Evolutionary conservation across 257 asterid genomes (phyloP).

Genomic region (Ophiorrhiza pumila): DNA sequence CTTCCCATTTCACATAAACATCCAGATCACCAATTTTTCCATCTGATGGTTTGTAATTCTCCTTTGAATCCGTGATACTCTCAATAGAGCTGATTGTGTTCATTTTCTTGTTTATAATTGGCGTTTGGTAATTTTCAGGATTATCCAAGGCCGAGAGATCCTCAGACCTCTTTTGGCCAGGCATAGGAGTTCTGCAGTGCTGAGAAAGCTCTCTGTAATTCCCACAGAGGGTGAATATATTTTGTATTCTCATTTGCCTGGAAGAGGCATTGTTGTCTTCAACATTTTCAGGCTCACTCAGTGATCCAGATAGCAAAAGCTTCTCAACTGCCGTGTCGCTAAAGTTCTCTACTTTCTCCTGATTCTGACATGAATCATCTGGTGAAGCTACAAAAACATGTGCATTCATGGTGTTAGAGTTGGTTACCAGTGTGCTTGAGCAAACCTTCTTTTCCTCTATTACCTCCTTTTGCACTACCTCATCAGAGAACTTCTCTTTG

Average conservation of each 20-base stretch:
- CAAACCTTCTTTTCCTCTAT: constrained; percentile 64
- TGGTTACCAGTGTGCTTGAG: constrained; percentile 10
- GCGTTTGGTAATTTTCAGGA: constrained; percentile 17
- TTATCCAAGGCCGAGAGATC: constrained; percentile 16
- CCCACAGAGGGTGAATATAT: constrained; percentile 70
- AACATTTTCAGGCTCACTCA: constrained; percentile 24
- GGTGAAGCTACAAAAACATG: constrained; percentile 28
- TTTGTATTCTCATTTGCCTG: constrained; percentile 53
- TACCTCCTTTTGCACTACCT: constrained; percentile 78
- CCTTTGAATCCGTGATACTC: constrained; percentile 30
- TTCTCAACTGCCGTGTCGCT: constrained; percentile 9
- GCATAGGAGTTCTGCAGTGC: constrained; percentile 26
- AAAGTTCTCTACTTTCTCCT: background rate
- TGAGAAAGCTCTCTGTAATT: constrained; percentile 49
- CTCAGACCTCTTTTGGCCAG: constrained; percentile 17
- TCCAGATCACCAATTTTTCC: constrained; percentile 34
- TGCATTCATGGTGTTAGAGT: constrained; percentile 1
- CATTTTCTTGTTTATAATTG: constrained; percentile 20
- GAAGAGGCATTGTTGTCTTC: constrained; percentile 31
- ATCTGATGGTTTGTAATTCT: constrained; percentile 31
- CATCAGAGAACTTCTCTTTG: constrained; percentile 36
- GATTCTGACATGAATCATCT: constrained; percentile 14
- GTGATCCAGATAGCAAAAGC: constrained; percentile 7
- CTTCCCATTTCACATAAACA: constrained; percentile 81
- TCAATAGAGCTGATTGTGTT: constrained; percentile 21